A percentile compares a stretch with the other conserved stretches of the same genome.
These are phyloP conservation scores for Aspergillus sclerotialis DNA, from an alignment of 2,329 filamentous ascomycete species.

Conservation along the genomic window DNA sequence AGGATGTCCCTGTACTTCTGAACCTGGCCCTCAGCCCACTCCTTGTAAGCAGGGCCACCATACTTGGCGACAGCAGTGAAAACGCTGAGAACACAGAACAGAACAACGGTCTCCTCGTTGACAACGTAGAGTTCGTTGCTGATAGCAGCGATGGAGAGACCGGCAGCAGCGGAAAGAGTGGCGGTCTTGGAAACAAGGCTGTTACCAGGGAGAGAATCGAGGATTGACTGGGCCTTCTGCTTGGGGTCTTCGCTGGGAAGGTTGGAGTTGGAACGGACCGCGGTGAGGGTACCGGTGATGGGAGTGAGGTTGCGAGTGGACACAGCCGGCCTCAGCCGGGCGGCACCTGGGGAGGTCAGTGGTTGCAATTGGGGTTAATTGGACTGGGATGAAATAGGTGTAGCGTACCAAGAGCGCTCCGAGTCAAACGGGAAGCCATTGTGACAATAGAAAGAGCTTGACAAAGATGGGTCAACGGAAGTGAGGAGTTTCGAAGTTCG, in stretches of 20 bases:
- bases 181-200: conserved; percentile 92
- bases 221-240: conserved; percentile 92
- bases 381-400: conserved; percentile 9
- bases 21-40: conserved; percentile 85
- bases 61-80: conserved; percentile 91
- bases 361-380: conserved; percentile 19
- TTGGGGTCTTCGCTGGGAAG: conserved; percentile 84
- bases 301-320: conserved; percentile 68
- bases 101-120: conserved; percentile 97
- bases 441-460: conserved; percentile 56
- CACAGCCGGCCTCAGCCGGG: conserved; percentile 78
- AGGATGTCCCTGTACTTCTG: conserved; percentile 92
- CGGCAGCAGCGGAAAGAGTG: conserved; percentile 87
- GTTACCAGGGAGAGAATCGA: conserved; percentile 89
- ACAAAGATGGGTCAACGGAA: conserved; percentile 34
- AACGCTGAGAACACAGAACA: conserved; percentile 84
- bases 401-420: conserved; percentile 77
- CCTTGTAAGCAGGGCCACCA: conserved; percentile 81
- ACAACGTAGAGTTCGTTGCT: conserved; percentile 99
- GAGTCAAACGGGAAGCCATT: conserved; percentile 98
- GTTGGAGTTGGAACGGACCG: conserved; percentile 65
- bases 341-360: conserved; percentile 61
- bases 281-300: conserved; percentile 60
- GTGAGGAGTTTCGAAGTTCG: conserved; percentile 34
- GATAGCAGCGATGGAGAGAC: conserved; percentile 86